Conservation (phyloP, 2,329 filamentous ascomycete species). For the Erysiphe neolycopersici region DNA sequence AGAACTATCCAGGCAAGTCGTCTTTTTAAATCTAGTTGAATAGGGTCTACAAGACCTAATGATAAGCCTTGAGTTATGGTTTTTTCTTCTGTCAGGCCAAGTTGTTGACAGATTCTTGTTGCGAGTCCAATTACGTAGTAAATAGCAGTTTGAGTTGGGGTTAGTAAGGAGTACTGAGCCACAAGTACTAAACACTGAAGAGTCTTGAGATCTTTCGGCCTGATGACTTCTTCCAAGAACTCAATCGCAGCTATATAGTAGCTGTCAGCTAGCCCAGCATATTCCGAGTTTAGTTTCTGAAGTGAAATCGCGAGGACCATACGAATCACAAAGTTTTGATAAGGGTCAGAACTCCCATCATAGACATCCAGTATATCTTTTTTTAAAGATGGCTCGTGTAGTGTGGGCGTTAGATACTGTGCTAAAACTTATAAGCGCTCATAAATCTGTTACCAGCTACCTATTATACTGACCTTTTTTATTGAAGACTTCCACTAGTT, state of each 20-base stretch:
- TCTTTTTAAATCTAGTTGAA: constrained; percentile 72
- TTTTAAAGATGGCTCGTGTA: constrained; percentile 61
- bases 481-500: constrained; percentile 61
- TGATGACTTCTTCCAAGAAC: constrained; percentile 56
- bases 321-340: constrained; percentile 65
- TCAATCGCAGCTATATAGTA: constrained; percentile 81
- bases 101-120: constrained; percentile 64
- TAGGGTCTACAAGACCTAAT: constrained; percentile 31
- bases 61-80: constrained; percentile 41
- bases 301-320: constrained; percentile 90
- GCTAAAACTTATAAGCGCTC: constrained; percentile 24
- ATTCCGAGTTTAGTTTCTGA: constrained; percentile 71
- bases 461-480: constrained; percentile 36
- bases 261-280: constrained; percentile 80
- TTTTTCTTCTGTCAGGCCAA: constrained; percentile 69
- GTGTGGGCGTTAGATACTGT: constrained; percentile 62
- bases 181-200: constrained; percentile 74
- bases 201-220: constrained; percentile 71
- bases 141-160: constrained; percentile 70
- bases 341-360: constrained; percentile 45
- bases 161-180: constrained; percentile 74
- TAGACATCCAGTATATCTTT: constrained; percentile 61
- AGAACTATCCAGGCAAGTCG: constrained; percentile 70
- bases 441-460: background rate
- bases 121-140: constrained; percentile 85